Percentiles rank a stretch among this genome's conserved stretches.
Evolutionary conservation across 805 yeast genomes (phyloP).

Genomic region (Pichia eremophila): DNA sequence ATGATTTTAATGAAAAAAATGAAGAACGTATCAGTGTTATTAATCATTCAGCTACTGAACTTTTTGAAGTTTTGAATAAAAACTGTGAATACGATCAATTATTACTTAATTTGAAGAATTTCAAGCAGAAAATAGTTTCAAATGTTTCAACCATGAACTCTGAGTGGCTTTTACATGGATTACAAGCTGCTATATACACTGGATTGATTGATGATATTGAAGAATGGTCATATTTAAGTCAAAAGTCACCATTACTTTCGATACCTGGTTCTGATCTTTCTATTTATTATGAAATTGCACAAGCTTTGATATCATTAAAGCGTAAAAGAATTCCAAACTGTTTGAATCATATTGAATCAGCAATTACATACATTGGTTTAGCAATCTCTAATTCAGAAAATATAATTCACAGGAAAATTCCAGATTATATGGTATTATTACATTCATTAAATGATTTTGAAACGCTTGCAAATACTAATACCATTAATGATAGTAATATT

Average conservation of each 20-base stretch:
- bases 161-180: constrained; percentile 59
- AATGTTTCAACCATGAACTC: not conserved
- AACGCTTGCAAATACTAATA: constrained; percentile 21
- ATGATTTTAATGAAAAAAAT: constrained; percentile 7
- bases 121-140: constrained; percentile 12
- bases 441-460: constrained; percentile 58
- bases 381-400: constrained; percentile 42
- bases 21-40: constrained; percentile 10
- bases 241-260: constrained; percentile 23
- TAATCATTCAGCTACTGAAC: constrained; percentile 38
- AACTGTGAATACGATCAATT: constrained; percentile 69
- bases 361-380: constrained; percentile 51
- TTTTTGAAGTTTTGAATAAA: constrained; percentile 62
- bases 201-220: constrained; percentile 43
- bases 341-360: constrained; percentile 34
- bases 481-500: constrained; percentile 11
- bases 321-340: constrained; percentile 27
- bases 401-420: constrained; percentile 42
- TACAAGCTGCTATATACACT: constrained; percentile 63
- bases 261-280: constrained; percentile 44
- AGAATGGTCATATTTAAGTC: constrained; percentile 52
- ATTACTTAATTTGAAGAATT: constrained; percentile 36
- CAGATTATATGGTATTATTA: constrained; percentile 39
- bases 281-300: constrained; percentile 58
- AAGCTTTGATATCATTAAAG: constrained; percentile 42